Base-by-base conservation (phyloP, 208 protist species). In the Leishmania guyanensis region DNA sequence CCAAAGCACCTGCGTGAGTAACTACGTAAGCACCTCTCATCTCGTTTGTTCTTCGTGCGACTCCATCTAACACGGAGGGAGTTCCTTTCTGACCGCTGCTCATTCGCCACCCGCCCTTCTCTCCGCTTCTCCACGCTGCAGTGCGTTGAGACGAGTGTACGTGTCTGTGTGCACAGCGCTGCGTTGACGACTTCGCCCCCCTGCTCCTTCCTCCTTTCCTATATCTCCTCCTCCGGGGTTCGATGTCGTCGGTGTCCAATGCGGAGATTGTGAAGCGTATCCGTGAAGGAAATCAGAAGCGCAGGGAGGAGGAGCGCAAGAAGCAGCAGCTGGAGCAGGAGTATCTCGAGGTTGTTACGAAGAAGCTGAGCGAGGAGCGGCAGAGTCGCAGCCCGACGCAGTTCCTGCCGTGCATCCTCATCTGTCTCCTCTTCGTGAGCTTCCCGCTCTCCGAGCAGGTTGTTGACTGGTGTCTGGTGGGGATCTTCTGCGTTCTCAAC, bases 381-480 rank as follows among this genome's bases (percentile, higher is more conserved):
- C 71, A 74, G 26, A 29, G 53, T 58, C 72, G 77, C 16, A 80
- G 82, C 29, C 60, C 87, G 20, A 82, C 81, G 54, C 65, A 76
- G 43, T 92, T 91, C 66, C 85, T 97, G 69, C 85, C 92, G 1
- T 93, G 80, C 74, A 96, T 97, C 65, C 69, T 96, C 43, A 89
- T 96, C 64, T 91, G 86, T 66, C 88, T 97, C 20, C 54, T 97
- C 10, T 96, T 96, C 62, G 78, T 95, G 14, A 96, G 91, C 69
- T 89, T 97, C 75, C 94, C 94, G 1, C 84, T 97, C 29, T 94
- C 91, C 0, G 92, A 96, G 56, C 86, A 79, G 54, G 84, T 87
- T 29, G 88, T 97, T 6, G 92, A 97, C 77, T 97, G 94, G 93
- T 72, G 85, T 36, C 60, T 95, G 1, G 94, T 96, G 10, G 76